Evolutionary conservation across 2,329 filamentous ascomycete species (phyloP), one percentile per base, ranked within the genome.

Genomic region (Thielaviopsis punctulata): DNA sequence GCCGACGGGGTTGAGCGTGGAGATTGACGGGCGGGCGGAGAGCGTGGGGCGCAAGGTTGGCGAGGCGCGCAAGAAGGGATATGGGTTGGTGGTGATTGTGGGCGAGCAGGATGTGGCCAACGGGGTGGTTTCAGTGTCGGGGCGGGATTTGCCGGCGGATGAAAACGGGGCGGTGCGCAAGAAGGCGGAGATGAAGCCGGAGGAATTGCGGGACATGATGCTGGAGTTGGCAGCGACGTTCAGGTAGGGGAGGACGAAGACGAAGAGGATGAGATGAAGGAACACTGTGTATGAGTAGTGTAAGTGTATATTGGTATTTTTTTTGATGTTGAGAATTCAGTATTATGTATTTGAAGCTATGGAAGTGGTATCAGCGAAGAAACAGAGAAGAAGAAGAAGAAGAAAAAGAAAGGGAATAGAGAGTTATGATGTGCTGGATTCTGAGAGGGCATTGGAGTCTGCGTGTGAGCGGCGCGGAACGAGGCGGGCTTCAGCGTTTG

Each of bases 21-120:
- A 90, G 55, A 63, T 88, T 15, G 85, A 92, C 60, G 72, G 69
- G 30, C 81, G 76, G 51, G 68, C 73, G 13, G 73, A 79, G 49
- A 71, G 76, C 1, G 63, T 93, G 8, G 71, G 73, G 1, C 76
- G 79, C 61, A 93, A 92, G 64, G 73, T 87, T 21, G 73, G 73
- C 27, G 78, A 84, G 61, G 87, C 86, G n/a, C 81, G 76, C 57
- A 62, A 66, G 47, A 82, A 80, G 64, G 81, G 80, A 41, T 92
- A 89, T 62, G 79, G 83, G 51, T 70, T 85, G 52, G 78, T 92
- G 50, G 72, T 86, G 27, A 79, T 88, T 1, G 69, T 92, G 10
- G 88, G 88, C 1, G 70, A 77, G 25, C 72, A 72, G 52, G 79
- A 89, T 58, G 65, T 84, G 2, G 66, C 69, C n/a, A 70, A 69